A percentile compares a stretch with the other conserved stretches of the same genome.
Conservation (phyloP, 2,329 filamentous ascomycete genomes). For the Dactylellina sp. region DNA sequence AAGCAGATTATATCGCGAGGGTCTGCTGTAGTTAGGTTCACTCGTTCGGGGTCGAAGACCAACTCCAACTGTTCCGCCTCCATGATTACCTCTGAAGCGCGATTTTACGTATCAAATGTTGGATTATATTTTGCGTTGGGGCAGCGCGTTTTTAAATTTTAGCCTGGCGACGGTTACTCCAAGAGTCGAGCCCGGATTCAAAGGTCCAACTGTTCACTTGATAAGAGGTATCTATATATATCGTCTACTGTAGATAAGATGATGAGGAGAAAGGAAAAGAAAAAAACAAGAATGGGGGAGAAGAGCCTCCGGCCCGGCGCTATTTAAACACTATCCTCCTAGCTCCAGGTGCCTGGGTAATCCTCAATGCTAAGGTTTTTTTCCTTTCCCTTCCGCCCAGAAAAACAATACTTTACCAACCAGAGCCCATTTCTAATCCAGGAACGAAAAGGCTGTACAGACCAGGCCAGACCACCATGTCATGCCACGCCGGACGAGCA, state of each 20-base stretch:
- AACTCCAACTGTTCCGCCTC: constrained; percentile 23
- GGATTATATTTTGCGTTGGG: neutral
- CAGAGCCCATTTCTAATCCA: constrained; percentile 11
- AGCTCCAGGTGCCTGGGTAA: neutral
- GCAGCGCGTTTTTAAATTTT: neutral
- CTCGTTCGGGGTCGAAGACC: constrained; percentile 64
- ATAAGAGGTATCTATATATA: neutral
- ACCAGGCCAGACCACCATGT: neutral
- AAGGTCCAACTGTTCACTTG: neutral
- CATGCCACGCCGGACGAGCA: neutral
- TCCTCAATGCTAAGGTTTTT: neutral
- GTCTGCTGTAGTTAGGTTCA: constrained; percentile 66
- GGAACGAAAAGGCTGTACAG: neutral
- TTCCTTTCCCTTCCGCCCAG: constrained; percentile 16
- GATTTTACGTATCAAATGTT: constrained; percentile 7
- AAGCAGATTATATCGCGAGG: constrained; percentile 68
- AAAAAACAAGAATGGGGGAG: constrained; percentile 1
- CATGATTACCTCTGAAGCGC: neutral
- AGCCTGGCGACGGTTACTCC: too few species aligned
- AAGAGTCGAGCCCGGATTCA: too few species aligned
- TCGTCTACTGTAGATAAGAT: neutral
- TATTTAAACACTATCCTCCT: constrained; percentile 19
- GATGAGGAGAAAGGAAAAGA: constrained; percentile 16
- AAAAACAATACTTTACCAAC: neutral
- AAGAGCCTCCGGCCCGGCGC: constrained; percentile 7